phyloP scores from a whole-genome alignment of 1,139 yeast genomes.

The Diutina rugosa region DNA sequence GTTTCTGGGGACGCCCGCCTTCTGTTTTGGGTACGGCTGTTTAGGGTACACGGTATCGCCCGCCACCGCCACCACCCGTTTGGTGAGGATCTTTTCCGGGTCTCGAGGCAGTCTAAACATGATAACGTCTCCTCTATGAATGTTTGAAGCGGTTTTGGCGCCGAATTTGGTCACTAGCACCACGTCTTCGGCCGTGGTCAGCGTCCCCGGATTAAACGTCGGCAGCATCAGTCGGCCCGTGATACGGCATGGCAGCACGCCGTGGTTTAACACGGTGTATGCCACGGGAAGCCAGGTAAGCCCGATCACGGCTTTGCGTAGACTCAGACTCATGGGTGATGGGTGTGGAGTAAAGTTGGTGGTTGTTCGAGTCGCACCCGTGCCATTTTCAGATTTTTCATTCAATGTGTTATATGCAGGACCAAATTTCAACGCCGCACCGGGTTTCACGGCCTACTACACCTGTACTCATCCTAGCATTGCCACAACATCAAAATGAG shows the following conservation, averaged over 20 bases:
- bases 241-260: constrained; percentile 63
- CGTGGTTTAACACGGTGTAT: constrained; percentile 56
- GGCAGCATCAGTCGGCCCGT: constrained; percentile 87
- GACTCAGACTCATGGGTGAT: neutral
- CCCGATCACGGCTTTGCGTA: neutral
- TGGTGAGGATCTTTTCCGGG: constrained; percentile 62
- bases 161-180: constrained; percentile 61
- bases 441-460: neutral
- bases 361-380: neutral
- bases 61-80: constrained; percentile 62
- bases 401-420: too few species aligned
- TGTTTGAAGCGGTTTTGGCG: constrained; percentile 29
- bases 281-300: constrained; percentile 71
- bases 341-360: too few species aligned
- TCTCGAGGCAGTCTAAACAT: constrained; percentile 68
- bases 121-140: constrained; percentile 59
- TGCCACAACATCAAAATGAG: neutral
- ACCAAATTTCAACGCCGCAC: too few species aligned
- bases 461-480: too few species aligned
- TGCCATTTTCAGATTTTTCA: neutral
- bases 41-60: constrained; percentile 55
- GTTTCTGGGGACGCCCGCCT: constrained; percentile 55
- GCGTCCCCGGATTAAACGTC: constrained; percentile 57
- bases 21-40: constrained; percentile 49
- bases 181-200: constrained; percentile 45